These are phyloP conservation scores for Hypomyces perniciosus DNA, from an alignment of 2,329 filamentous ascomycete species.

Conservation along the genomic window DNA sequence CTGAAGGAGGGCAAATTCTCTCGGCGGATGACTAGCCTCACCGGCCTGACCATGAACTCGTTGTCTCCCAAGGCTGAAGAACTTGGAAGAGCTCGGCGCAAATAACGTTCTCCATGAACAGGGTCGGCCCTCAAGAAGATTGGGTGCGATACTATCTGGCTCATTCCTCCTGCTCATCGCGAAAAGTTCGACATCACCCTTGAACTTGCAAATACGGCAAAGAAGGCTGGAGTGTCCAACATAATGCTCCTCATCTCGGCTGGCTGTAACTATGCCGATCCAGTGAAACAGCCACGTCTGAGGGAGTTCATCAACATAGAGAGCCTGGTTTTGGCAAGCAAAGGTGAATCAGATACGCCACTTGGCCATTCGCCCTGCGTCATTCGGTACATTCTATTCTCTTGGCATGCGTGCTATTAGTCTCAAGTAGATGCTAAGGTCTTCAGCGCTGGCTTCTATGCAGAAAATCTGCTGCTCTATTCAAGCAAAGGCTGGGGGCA, in stretches of 20 bases:
- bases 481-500: conserved; percentile 39
- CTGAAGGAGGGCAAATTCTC: conserved; percentile 38
- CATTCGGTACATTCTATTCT: conserved; percentile 31
- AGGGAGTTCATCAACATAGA: conserved; percentile 48
- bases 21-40: conserved; percentile 34
- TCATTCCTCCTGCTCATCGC: conserved; percentile 41
- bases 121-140: conserved; percentile 36
- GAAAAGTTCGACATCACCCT: conserved; percentile 40
- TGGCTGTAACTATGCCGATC: conserved; percentile 45
- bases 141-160: conserved; percentile 41
- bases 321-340: conserved; percentile 33
- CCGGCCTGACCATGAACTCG: conserved; percentile 36
- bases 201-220: conserved; percentile 41
- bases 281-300: conserved; percentile 40
- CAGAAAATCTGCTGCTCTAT: conserved; percentile 46
- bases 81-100: conserved; percentile 35
- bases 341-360: conserved; percentile 34
- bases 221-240: conserved; percentile 39
- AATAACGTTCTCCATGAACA: conserved; percentile 36
- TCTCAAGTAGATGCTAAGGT: too few species aligned
- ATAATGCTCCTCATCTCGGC: conserved; percentile 42
- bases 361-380: conserved; percentile 39
- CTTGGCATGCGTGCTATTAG: neutral
- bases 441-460: conserved; percentile 44
- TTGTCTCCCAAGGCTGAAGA: conserved; percentile 32